These are phyloP conservation scores for Euphorbia corollata DNA, from an alignment of 441 rosid species.

Conservation along the genomic window DNA sequence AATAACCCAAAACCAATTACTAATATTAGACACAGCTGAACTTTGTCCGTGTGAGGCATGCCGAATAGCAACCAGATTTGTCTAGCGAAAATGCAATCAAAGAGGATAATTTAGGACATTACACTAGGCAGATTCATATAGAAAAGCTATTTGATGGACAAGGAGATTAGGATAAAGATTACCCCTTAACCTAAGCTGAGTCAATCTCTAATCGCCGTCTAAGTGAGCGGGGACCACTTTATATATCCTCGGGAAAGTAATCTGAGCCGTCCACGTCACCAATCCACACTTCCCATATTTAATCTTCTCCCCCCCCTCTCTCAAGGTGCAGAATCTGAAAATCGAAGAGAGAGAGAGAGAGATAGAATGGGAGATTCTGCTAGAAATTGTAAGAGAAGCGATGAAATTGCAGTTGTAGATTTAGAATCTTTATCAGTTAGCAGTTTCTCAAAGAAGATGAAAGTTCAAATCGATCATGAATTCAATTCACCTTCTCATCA, in stretches of 20 bases:
- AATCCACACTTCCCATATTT: conserved; percentile 6
- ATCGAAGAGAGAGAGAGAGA: conserved; percentile 8
- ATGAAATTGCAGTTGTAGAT: conserved; percentile 12
- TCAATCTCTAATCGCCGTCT: neutral
- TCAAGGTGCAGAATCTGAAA: neutral
- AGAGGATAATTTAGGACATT: no score
- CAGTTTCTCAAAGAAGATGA: conserved; percentile 32
- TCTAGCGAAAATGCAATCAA: no score
- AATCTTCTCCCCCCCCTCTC: conserved; percentile 6
- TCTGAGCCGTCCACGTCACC: conserved; percentile 15
- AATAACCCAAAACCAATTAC: no score
- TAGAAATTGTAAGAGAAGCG: conserved; percentile 24
- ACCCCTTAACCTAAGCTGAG: neutral
- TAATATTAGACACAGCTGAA: no score
- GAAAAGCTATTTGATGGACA: neutral
- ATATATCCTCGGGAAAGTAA: neutral
- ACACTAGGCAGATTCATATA: no score
- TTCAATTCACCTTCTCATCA: conserved; percentile 21
- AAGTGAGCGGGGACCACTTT: neutral
- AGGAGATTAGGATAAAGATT: neutral
- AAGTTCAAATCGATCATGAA: conserved; percentile 22
- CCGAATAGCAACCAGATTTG: no score
- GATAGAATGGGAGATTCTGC: conserved; percentile 27
- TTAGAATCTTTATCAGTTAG: conserved; percentile 26
- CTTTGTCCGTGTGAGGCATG: no score